Evolutionary conservation across 208 protist species (phyloP).

Genomic region (Endotrypanum monterogeii): DNA sequence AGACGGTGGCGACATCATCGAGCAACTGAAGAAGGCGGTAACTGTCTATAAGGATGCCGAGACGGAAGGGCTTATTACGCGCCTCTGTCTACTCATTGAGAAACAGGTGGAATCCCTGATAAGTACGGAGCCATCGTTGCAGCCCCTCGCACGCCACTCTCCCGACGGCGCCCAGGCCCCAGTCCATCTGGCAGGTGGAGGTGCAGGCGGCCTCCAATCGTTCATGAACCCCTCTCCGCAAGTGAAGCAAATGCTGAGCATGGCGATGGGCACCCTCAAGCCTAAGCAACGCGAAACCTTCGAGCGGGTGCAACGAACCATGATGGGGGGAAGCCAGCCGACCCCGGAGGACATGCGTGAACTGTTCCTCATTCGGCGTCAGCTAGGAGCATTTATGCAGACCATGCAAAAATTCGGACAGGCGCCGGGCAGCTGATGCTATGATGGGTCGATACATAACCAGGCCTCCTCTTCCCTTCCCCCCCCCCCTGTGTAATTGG

Average conservation of each 20-base stretch:
- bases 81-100: constrained; percentile 66
- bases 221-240: constrained; percentile 31
- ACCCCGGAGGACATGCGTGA: constrained; percentile 60
- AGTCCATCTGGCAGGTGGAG: background rate
- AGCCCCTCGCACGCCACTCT: constrained; percentile 26
- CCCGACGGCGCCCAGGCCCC: constrained; percentile 20
- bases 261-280: constrained; percentile 73
- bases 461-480: background rate
- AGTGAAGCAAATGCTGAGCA: constrained; percentile 56
- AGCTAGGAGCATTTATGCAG: constrained; percentile 73
- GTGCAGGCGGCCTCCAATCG: constrained; percentile 18
- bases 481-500: no score
- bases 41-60: constrained; percentile 55
- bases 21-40: constrained; percentile 56
- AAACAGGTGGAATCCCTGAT: constrained; percentile 48
- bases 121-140: constrained; percentile 43
- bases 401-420: constrained; percentile 71
- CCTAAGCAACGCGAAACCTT: constrained; percentile 54
- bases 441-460: background rate
- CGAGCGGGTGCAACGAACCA: constrained; percentile 59
- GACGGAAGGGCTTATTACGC: constrained; percentile 57
- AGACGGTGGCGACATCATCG: constrained; percentile 43
- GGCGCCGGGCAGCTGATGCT: constrained; percentile 7
- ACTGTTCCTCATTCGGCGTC: constrained; percentile 78
- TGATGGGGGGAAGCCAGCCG: constrained; percentile 53